These are phyloP conservation scores for Yarrowia sp. DNA, from an alignment of 805 yeast species.

Conservation along the genomic window DNA sequence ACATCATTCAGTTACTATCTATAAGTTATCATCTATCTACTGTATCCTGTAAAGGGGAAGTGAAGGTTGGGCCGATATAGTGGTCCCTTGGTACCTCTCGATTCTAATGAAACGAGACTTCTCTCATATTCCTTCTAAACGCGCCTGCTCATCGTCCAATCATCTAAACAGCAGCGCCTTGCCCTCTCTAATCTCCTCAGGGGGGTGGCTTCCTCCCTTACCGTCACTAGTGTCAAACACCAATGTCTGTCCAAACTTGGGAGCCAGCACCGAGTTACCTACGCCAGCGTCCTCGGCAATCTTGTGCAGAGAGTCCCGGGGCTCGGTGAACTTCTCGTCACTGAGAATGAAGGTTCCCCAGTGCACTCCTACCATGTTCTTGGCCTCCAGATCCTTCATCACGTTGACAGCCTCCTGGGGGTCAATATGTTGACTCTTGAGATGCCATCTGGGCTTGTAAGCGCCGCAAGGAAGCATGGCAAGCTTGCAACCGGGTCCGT, in stretches of 20 bases:
- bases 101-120: no score
- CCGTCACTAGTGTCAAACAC: constrained; percentile 42
- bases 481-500: constrained; percentile 56
- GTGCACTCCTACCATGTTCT: constrained; percentile 78
- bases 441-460: constrained; percentile 93
- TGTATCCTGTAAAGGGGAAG: not conserved
- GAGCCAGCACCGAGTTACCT: constrained; percentile 50
- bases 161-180: constrained; percentile 36
- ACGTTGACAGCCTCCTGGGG: constrained; percentile 75
- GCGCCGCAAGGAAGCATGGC: constrained; percentile 92
- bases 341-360: constrained; percentile 95
- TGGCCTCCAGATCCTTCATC: constrained; percentile 57
- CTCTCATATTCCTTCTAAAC: not conserved
- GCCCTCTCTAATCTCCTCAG: constrained; percentile 36
- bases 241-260: constrained; percentile 72
- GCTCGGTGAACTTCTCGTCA: constrained; percentile 84
- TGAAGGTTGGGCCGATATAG: no score
- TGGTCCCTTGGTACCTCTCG: no score
- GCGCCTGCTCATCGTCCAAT: no score
- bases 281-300: constrained; percentile 46
- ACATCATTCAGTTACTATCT: not conserved
- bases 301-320: constrained; percentile 55
- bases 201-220: constrained; percentile 25
- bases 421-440: constrained; percentile 79
- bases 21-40: constrained; percentile 9